Base-by-base conservation (phyloP, 2,329 filamentous ascomycete genomes). In the Colletotrichum musicola region DNA sequence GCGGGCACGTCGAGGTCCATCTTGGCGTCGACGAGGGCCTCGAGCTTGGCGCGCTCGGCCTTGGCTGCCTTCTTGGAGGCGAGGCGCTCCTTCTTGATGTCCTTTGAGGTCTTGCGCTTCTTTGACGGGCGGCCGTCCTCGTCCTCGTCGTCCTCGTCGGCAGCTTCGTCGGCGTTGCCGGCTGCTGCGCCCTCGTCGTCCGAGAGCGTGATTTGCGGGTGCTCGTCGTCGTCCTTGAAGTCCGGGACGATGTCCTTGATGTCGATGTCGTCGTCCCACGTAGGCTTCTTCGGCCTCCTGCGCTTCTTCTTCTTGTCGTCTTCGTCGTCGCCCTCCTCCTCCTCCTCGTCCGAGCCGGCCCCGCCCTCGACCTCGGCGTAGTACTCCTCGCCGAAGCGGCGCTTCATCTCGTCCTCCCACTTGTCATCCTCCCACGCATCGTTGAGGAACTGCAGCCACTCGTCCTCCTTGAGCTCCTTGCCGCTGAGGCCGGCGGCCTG, bases 241-340 rank as follows among this genome's bases (percentile, higher is more conserved):
- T 97, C 93, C 1, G 94, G 94, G 30, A 97, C 83, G 58, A 98
- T 86, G 78, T 97, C 95, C 70, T 92, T 94, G 82, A 99, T 98
- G 77, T 98, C 95, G 74, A 99, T 98, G 77, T 99, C 96, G 75
- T 98, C 94, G 74, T 98, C 93, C 92, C 95, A 99, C 71, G 90
- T 93, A 10, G 93, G 94, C 82, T 97, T 97, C 85, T 93, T 94
- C 10, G 87, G 81, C 71, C 85, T 85, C 76, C 86, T 90, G 72
- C 89, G 89, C 76, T 88, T 90, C 77, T 88, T 90, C 60, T 80
- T 72, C 18, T 81, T 81, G 47, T 82, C 79, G 71, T 82, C 79
- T 71, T 75, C 87, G 56, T 81, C 84, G n/a, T 77, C 82, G 7
- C 80, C 84, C 3, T 78, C 81, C 6, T 86, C 88, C 22, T 25